Percentiles rank a stretch among this genome's conserved stretches.
These are phyloP conservation scores for Pseudomonodictys pantanalensis DNA, from an alignment of 495 filamentous ascomycete species.

Conservation along the genomic window DNA sequence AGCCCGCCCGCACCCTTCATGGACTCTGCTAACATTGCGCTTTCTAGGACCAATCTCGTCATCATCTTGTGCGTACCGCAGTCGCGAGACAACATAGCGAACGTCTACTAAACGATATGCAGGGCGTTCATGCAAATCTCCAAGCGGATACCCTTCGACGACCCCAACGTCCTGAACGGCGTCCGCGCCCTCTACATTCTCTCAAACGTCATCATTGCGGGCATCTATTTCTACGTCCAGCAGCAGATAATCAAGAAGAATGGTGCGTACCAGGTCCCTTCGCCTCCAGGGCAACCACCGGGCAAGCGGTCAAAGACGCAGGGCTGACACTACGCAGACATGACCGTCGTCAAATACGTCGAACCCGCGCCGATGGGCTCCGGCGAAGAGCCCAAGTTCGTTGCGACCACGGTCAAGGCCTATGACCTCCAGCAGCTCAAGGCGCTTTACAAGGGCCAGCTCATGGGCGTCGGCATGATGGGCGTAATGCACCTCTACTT, in stretches of 20 bases:
- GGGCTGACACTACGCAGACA: conserved; percentile 54
- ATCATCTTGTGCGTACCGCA: conserved; percentile 64
- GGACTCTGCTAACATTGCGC: conserved; percentile 24
- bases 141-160: conserved; percentile 93
- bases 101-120: not conserved
- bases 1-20: not conserved
- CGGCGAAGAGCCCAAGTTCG: conserved; percentile 85
- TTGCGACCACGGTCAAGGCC: conserved; percentile 90
- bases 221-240: conserved; percentile 80
- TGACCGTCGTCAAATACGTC: conserved; percentile 97
- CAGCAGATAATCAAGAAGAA: conserved; percentile 86
- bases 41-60: conserved; percentile 76
- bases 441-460: conserved; percentile 75
- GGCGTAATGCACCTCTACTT: conserved; percentile 96
- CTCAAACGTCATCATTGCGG: conserved; percentile 84
- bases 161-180: conserved; percentile 77
- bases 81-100: not conserved
- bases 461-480: conserved; percentile 98
- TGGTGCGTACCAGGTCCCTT: conserved; percentile 54
- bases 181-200: conserved; percentile 80
- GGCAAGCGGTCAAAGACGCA: not conserved
- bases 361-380: conserved; percentile 91
- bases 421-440: conserved; percentile 87
- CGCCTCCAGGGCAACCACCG: not conserved
- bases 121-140: conserved; percentile 92